Evolutionary conservation across 2,329 filamentous ascomycete genomes (phyloP).

Genomic region (Colletotrichum musae): DNA sequence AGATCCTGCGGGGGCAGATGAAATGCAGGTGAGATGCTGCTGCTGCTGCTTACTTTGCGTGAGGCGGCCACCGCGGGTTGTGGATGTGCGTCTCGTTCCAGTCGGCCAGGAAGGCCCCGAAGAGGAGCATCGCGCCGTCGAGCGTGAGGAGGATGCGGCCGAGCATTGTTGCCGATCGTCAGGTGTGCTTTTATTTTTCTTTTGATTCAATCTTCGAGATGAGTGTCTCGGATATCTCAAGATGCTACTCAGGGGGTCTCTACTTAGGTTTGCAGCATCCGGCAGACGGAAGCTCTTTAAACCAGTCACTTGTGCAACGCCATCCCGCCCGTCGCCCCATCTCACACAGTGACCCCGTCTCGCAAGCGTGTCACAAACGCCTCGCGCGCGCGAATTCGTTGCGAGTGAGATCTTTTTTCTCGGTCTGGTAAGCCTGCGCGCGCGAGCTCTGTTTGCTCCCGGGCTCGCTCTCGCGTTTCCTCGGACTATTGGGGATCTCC

Average conservation of each 20-base stretch:
- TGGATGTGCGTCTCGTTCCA: constrained; percentile 58
- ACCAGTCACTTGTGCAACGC: too few species aligned
- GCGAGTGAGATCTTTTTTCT: too few species aligned
- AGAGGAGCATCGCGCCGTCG: constrained; percentile 53
- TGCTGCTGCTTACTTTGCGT: constrained; percentile 56
- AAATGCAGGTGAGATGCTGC: neutral
- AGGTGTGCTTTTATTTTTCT: neutral
- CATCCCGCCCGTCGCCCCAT: too few species aligned
- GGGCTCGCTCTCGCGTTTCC: neutral
- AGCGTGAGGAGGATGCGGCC: constrained; percentile 59
- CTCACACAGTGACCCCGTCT: too few species aligned
- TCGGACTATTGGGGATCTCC: constrained; percentile 34
- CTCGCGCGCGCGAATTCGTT: too few species aligned
- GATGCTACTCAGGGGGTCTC: neutral
- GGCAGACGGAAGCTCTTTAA: too few species aligned
- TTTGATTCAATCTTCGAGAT: neutral
- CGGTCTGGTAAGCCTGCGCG: neutral
- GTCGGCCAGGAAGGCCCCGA: constrained; percentile 56
- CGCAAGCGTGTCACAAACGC: too few species aligned
- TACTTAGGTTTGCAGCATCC: neutral
- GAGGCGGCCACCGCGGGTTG: constrained; percentile 61
- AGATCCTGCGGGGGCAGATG: neutral
- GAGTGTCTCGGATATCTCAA: neutral
- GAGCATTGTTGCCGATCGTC: constrained; percentile 45
- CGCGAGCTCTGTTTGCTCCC: neutral